Percentiles rank a stretch among this genome's conserved stretches.
phyloP scores from a whole-genome alignment of 495 filamentous ascomycete genomes.

The Xylaria sp. region DNA sequence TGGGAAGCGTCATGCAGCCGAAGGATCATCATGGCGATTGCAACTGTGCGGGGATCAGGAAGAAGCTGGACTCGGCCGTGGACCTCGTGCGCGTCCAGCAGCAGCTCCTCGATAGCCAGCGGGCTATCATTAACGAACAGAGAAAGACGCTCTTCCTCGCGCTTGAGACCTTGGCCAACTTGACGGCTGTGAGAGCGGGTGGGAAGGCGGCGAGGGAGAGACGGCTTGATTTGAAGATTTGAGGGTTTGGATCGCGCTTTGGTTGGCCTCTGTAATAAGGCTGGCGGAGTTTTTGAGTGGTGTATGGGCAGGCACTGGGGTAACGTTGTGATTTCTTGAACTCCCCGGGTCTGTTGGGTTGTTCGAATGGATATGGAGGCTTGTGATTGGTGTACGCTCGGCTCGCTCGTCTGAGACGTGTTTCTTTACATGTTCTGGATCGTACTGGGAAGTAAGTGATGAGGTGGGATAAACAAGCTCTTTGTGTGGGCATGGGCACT shows the following conservation, averaged over 20 bases:
- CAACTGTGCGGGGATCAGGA: background rate
- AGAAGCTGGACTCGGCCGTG: slow-evolving; percentile 8
- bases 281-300: background rate
- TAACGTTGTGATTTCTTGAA: too few relatives aligned
- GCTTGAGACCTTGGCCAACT: slow-evolving; percentile 21
- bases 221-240: slow-evolving; percentile 2
- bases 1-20: background rate
- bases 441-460: background rate
- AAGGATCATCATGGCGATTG: background rate
- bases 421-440: background rate
- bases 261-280: background rate
- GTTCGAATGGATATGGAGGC: background rate
- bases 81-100: slow-evolving; percentile 16
- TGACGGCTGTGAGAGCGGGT: slow-evolving; percentile 9
- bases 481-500: background rate
- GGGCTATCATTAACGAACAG: slow-evolving; percentile 1
- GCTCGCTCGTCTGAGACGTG: background rate
- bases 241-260: background rate
- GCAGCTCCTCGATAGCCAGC: slow-evolving; percentile 21
- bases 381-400: background rate
- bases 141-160: slow-evolving; percentile 6
- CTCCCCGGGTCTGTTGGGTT: background rate
- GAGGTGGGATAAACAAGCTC: background rate
- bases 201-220: background rate
- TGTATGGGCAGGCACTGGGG: background rate